These are phyloP conservation scores for Diaporthe citrichinensis DNA, from an alignment of 2,329 filamentous ascomycete genomes.

Conservation along the genomic window DNA sequence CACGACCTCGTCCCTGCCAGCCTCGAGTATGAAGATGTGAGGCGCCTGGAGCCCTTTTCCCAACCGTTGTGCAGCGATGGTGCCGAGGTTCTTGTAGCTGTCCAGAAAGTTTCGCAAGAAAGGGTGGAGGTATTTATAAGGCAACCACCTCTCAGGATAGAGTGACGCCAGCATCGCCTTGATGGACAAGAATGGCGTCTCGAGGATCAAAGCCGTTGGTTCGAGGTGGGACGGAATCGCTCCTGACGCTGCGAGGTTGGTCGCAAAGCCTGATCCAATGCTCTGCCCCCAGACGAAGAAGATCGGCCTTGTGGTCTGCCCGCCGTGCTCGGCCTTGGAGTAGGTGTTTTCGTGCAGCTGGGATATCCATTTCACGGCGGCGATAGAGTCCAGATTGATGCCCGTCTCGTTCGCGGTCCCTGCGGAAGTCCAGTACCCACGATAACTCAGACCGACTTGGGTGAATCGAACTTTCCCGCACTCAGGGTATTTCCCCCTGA, in stretches of 20 bases:
- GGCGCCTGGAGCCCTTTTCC: constrained; percentile 48
- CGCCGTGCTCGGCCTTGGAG: constrained; percentile 38
- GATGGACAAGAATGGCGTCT: constrained; percentile 82
- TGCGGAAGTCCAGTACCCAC: constrained; percentile 84
- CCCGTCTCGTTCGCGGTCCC: constrained; percentile 79
- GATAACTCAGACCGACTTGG: constrained; percentile 72
- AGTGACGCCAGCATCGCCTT: constrained; percentile 78
- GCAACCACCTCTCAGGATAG: constrained; percentile 85
- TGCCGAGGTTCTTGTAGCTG: constrained; percentile 64
- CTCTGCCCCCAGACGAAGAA: constrained; percentile 84
- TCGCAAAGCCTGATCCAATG: constrained; percentile 80
- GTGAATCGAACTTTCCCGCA: constrained; percentile 55
- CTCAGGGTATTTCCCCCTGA: constrained; percentile 46
- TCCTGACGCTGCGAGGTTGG: constrained; percentile 66
- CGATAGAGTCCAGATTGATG: constrained; percentile 77
- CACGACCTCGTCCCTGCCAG: constrained; percentile 72
- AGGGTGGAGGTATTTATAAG: constrained; percentile 81
- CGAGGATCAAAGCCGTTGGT: constrained; percentile 72
- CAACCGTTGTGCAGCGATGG: constrained; percentile 54
- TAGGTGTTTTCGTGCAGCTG: constrained; percentile 53
- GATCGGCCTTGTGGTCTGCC: constrained; percentile 49
- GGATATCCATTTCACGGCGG: constrained; percentile 74
- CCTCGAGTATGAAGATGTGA: constrained; percentile 66
- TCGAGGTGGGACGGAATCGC: constrained; percentile 55
- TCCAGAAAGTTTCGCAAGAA: constrained; percentile 78